Evolutionary conservation across 768 basidiomycete genomes (phyloP).

Genomic region (Boletus sp.): DNA sequence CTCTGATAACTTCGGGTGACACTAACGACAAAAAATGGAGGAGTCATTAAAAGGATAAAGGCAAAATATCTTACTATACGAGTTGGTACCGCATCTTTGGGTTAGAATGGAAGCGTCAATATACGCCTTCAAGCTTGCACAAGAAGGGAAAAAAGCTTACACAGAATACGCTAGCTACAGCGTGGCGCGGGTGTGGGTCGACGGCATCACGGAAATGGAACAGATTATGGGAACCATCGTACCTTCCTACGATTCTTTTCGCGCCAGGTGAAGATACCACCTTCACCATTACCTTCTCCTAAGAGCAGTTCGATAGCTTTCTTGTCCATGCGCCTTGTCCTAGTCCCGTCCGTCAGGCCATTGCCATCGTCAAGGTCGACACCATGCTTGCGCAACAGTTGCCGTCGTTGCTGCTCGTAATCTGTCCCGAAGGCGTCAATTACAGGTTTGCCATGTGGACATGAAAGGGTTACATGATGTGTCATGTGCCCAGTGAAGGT

Average conservation of each 20-base stretch:
- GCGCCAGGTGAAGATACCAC: conserved; percentile 91
- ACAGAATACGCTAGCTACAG: conserved; percentile 81
- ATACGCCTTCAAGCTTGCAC: conserved; percentile 8
- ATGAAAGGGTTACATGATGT: conserved; percentile 61
- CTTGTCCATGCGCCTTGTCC: conserved; percentile 75
- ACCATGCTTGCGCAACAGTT: conserved; percentile 87
- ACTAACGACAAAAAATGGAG: conserved; percentile 44
- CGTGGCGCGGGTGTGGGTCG: conserved; percentile 20
- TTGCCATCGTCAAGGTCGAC: conserved; percentile 87
- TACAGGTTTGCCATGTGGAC: not conserved
- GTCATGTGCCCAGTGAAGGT: conserved; percentile 97
- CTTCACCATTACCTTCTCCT: conserved; percentile 77
- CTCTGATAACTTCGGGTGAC: conserved; percentile 88
- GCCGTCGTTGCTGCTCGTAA: conserved; percentile 90
- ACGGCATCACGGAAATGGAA: conserved; percentile 27
- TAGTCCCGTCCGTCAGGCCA: conserved; percentile 60
- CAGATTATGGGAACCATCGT: conserved; percentile 31
- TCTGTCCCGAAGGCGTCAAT: conserved; percentile 44
- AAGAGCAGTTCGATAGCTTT: conserved; percentile 81
- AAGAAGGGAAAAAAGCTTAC: conserved; percentile 45
- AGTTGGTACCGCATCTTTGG: conserved; percentile 77
- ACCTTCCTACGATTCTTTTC: conserved; percentile 92
- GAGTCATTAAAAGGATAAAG: conserved; percentile 24
- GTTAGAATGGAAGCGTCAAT: conserved; percentile 31
- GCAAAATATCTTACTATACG: conserved; percentile 63